These are phyloP conservation scores for Pseudocohnilembus persalinus DNA, from an alignment of 169 alveolate genomes.

Conservation along the genomic window DNA sequence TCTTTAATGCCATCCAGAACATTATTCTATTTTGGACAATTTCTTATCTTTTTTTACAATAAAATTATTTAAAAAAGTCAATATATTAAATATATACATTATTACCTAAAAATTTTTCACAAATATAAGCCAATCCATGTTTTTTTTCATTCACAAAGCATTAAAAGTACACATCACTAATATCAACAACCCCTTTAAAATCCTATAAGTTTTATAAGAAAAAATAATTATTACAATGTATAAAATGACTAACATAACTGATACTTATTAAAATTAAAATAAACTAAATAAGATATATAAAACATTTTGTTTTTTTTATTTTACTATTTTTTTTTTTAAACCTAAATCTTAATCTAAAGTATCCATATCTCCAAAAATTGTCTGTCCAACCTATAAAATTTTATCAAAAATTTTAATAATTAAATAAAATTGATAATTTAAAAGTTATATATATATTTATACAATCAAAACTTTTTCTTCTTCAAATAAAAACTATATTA, in stretches of 20 bases:
- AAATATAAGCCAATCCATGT: neutral
- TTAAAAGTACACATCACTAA: neutral
- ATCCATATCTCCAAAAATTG: neutral
- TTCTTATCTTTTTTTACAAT: neutral
- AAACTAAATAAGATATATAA: too few species aligned
- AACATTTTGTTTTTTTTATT: too few species aligned
- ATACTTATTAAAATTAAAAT: too few species aligned
- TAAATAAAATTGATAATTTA: too few species aligned
- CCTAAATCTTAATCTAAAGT: too few species aligned
- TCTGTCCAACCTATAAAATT: neutral
- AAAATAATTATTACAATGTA: too few species aligned
- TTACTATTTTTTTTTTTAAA: too few species aligned
- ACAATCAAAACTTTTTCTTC: neutral
- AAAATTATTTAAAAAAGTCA: neutral
- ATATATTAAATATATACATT: too few species aligned
- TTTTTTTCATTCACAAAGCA: neutral
- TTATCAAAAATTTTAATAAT: neutral
- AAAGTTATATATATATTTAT: too few species aligned
- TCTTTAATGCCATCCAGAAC: slow-evolving; percentile 36
- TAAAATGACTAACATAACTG: neutral
- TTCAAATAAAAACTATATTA: neutral
- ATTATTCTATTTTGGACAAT: slow-evolving; percentile 25
- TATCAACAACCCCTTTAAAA: neutral
- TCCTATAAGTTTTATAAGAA: neutral
- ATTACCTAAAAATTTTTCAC: neutral